phyloP scores from a whole-genome alignment of 108 stramenopile genomes.

The Cyclotella kingstonii region DNA sequence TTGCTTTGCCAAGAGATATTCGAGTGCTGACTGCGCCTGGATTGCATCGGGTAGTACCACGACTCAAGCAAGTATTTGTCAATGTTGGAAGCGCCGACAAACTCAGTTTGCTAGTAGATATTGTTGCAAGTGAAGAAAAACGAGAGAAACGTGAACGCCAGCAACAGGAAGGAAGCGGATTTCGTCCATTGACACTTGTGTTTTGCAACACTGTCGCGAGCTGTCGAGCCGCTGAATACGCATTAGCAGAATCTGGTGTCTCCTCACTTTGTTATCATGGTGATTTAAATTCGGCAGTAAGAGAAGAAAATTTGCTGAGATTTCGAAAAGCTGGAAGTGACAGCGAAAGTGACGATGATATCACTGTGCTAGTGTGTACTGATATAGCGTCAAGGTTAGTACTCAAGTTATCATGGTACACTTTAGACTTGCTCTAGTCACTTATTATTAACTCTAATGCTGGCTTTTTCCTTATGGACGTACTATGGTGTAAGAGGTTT shows the following conservation, averaged over 20 bases:
- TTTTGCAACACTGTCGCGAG: slow-evolving; percentile 96
- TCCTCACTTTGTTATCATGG: slow-evolving; percentile 79
- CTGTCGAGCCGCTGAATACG: slow-evolving; percentile 90
- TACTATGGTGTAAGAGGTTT: too few relatives aligned
- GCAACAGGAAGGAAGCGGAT: slow-evolving; percentile 2
- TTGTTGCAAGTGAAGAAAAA: slow-evolving; percentile 45
- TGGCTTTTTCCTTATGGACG: too few relatives aligned
- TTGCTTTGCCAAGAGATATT: slow-evolving; percentile 65
- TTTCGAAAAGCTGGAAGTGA: slow-evolving; percentile 56
- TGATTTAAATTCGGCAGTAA: slow-evolving; percentile 78
- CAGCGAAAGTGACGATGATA: slow-evolving; percentile 32
- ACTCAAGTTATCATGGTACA: too few relatives aligned
- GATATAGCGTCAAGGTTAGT: slow-evolving; percentile 96
- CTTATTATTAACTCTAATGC: too few relatives aligned
- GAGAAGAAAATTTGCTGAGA: slow-evolving; percentile 54
- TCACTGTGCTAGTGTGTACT: slow-evolving; percentile 87
- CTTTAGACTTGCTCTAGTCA: too few relatives aligned
- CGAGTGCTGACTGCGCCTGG: slow-evolving; percentile 82
- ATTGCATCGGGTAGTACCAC: slow-evolving; percentile 88
- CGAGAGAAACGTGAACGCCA: slow-evolving; percentile 27
- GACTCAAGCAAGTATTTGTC: slow-evolving; percentile 85
- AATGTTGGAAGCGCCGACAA: slow-evolving; percentile 92
- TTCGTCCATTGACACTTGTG: slow-evolving; percentile 64
- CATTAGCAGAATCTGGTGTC: slow-evolving; percentile 74
- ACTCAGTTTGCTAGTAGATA: slow-evolving; percentile 74